Conservation (phyloP, 106 monocot genomes). For the Triglochin maritima region DNA sequence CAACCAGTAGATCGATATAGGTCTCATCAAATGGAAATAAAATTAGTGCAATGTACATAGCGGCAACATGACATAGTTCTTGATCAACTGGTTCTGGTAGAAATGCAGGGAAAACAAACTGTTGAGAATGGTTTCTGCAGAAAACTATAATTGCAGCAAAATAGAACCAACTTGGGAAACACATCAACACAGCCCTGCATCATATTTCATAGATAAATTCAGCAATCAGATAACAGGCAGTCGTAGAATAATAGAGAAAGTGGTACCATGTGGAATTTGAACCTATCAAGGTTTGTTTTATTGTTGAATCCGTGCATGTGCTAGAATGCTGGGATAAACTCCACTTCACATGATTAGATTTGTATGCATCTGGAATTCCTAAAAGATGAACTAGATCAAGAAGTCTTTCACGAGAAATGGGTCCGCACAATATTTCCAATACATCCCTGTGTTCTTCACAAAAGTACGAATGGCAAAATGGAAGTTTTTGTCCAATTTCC, state of each 20-base stretch:
- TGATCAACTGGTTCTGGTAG: slow-evolving; percentile 10
- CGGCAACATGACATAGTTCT: slow-evolving; percentile 33
- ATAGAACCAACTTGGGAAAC: slow-evolving; percentile 79
- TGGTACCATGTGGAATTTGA: slow-evolving; percentile 62
- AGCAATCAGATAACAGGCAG: background rate
- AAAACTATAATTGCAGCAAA: slow-evolving; percentile 52
- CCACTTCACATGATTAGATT: background rate
- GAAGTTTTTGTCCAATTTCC: slow-evolving; percentile 48
- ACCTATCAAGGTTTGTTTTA: slow-evolving; percentile 17
- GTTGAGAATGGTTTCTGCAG: slow-evolving; percentile 15
- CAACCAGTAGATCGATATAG: slow-evolving; percentile 9
- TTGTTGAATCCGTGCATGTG: background rate
- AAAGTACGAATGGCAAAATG: slow-evolving; percentile 58
- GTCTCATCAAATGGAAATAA: slow-evolving; percentile 35
- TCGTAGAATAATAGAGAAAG: background rate
- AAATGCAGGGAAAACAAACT: slow-evolving; percentile 25
- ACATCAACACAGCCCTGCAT: slow-evolving; percentile 67
- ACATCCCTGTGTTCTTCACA: slow-evolving; percentile 25
- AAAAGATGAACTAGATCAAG: slow-evolving; percentile 43
- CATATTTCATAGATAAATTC: background rate
- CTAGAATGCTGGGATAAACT: background rate
- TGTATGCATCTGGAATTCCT: slow-evolving; percentile 2
- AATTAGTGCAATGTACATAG: slow-evolving; percentile 43
- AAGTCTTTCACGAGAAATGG: slow-evolving; percentile 41
- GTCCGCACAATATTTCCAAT: slow-evolving; percentile 38